Base-by-base conservation (phyloP, 1,284 basidiomycete genomes). In the Cryptococcus sp. region DNA sequence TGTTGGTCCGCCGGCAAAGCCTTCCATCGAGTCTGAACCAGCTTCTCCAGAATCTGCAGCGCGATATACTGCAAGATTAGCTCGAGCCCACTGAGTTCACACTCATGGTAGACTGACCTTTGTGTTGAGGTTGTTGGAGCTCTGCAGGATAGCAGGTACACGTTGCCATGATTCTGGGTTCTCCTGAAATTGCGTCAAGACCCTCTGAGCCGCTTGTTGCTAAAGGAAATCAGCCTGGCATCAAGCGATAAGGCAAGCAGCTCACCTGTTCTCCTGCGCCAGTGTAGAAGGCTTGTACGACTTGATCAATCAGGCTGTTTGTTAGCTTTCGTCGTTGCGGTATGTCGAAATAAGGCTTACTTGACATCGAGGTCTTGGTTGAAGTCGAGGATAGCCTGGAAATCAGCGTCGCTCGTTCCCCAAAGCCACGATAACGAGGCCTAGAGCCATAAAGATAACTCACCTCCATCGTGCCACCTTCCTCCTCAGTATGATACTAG, bases 151-250 rank as follows among this genome's bases (percentile, higher is more conserved):
- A 54, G 87, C 86, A 28, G 95, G 95, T 1, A 98, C 95, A 67
- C 90, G 82, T 58, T 94, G 93, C 95, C 95, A 99, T 40, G 92
- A 84, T 53, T 98, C 95, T n/a, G 90, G 87, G 73, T 91, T 81
- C 59, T 98, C 95, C 74, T 98, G 92, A 68, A 99, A 89, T 71
- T 95, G 92, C 10, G 92, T 93, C 57, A 97, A 80, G 51, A 88
- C 79, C 67, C 86, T 84, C 72, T 94, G 91, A 19, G 91, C 90
- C 68, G 84, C 73, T 82, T 88, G 85, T 85, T 90, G 90, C 89
- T 95, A 65, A n/a, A 23, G 19, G n/a, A n/a, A n/a, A 21, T 34
- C 19, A 39, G 36, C 36, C 9, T 26, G 36, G 26, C 19, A 16
- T 33, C 5, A 3, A 16, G 4, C 21, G 25, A 16, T 21, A 23